Base-by-base conservation (phyloP, 2,329 filamentous ascomycete species). In the Claviceps maximensis region DNA sequence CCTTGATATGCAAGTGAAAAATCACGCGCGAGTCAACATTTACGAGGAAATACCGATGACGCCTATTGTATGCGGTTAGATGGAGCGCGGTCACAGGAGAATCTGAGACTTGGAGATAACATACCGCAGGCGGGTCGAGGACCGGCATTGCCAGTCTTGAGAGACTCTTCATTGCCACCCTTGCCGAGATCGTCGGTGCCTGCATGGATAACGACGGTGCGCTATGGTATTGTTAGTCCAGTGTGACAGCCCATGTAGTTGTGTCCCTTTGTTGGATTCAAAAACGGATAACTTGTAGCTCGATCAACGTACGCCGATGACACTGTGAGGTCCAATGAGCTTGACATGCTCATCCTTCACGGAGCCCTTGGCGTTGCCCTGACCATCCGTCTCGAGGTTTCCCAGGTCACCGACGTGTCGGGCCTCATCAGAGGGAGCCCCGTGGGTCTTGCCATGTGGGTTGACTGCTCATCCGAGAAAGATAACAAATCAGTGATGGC, bases 81-180 rank as follows among this genome's bases (percentile, higher is more conserved):
- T 46, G n/a, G 19, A 6, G n/a, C 33, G 4, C n/a, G 13, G 5
- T n/a, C 7, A 29, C 2, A n/a, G 13, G 40, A 36, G 3, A 12
- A 25, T 6, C 21, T 44, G 15, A 38, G 27, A 21, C 1, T 21
- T 7, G 19, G 33, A 15, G 21, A 72, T 25, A 13, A 72, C 80
- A 69, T 80, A 87, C 93, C 93, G 75, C 93, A 98, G 69, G 93
- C 93, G 69, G 93, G 93, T 68, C 93, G 88, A 63, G 76, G 71
- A 65, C 93, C 93, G 68, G 93, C 93, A 71, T 97, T 98, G 62
- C 93, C 93, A 60, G 93, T 98, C 85, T 94, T 96, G 79, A 94
- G 89, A 66, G 89, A 95, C 78, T 97, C 89, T 75, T 91, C 88
- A 75, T 87, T 84, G 63, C 75, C 87, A 66, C 89, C 89, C 79